Evolutionary conservation across 495 filamentous ascomycete species (phyloP), one percentile per base, ranked within the genome.

Genomic region (Patellaria atrata): DNA sequence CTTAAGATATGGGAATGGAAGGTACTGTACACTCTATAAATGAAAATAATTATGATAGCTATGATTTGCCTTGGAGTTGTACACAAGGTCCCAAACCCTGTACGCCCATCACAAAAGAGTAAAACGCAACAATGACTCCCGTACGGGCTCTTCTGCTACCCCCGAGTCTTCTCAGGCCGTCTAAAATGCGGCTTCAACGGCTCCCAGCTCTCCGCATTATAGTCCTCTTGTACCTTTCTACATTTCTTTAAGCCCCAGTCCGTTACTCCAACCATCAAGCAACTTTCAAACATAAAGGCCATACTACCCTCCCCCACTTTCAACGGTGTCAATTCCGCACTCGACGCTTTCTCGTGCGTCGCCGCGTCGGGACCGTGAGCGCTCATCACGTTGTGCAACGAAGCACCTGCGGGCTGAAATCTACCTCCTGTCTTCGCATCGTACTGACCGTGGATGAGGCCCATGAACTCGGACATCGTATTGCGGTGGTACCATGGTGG

Each of bases 161-260:
- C n/a, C n/a, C n/a, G n/a, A n/a, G n/a, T 51, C 12, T 49, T 51
- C n/a, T 50, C 57, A 0, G 77, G 75, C 39, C 68, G 63, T 54
- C 67, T 64, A 62, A 91, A 94, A 51, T 81, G 76, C 24, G 78
- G 63, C 58, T 82, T 78, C 41, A 92, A 51, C 5, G 75, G 71
- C 22, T 68, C 70, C 85, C 85, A 94, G 54, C 80, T 87, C 57
- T 92, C 78, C 33, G 73, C 71, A 51, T 75, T 87, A 47, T 94
- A 92, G 35, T 68, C 71, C 42, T 72, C 66, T 58, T 94, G 85
- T 23, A 91, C 78, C 63, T 87, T 91, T 48, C 68, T 63, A 45
- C 84, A 92, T 28, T 65, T 75, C 56, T 80, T 77, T 33, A 92
- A 56, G 0, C 82, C 85, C 85, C 85, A 94, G 44, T 87, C 80